A percentile compares a stretch with the other conserved stretches of the same genome.
phyloP scores from a whole-genome alignment of 1,139 yeast genomes.

The Kodamaea fungicola region DNA sequence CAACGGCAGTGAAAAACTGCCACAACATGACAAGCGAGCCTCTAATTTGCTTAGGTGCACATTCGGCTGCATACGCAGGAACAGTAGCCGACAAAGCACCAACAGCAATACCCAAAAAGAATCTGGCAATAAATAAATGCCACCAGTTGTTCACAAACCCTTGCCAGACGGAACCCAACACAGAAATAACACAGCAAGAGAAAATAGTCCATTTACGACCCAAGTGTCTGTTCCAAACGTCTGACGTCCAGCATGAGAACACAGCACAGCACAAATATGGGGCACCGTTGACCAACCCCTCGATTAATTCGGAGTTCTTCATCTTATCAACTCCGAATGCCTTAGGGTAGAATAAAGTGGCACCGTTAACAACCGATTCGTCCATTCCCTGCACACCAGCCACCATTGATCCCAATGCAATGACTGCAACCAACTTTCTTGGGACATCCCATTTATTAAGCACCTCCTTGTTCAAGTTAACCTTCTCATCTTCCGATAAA shows the following conservation, averaged over 20 bases:
- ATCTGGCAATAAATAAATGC: slow-evolving; percentile 71
- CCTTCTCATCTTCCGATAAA: slow-evolving; percentile 56
- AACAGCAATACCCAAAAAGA: slow-evolving; percentile 71
- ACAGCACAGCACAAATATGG: slow-evolving; percentile 76
- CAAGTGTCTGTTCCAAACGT: slow-evolving; percentile 55
- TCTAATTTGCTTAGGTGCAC: slow-evolving; percentile 71
- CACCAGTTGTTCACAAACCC: slow-evolving; percentile 73
- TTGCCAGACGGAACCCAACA: slow-evolving; percentile 71
- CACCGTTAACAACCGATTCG: slow-evolving; percentile 84
- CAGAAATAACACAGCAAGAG: slow-evolving; percentile 62
- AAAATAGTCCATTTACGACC: slow-evolving; percentile 79
- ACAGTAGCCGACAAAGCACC: slow-evolving; percentile 82
- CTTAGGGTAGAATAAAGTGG: slow-evolving; percentile 64
- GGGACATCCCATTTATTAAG: slow-evolving; percentile 71
- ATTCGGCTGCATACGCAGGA: slow-evolving; percentile 79
- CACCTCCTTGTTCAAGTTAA: slow-evolving; percentile 49
- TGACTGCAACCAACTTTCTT: slow-evolving; percentile 53
- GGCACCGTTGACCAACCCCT: slow-evolving; percentile 75
- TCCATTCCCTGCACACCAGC: slow-evolving; percentile 96
- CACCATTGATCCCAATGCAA: slow-evolving; percentile 77
- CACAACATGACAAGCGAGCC: slow-evolving; percentile 85
- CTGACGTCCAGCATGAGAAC: slow-evolving; percentile 72
- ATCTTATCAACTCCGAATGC: slow-evolving; percentile 36
- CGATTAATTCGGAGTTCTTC: slow-evolving; percentile 59
- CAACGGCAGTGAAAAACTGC: slow-evolving; percentile 88